A percentile compares a stretch with the other conserved stretches of the same genome.
Evolutionary conservation across 2,329 filamentous ascomycete genomes (phyloP).

Genomic region (Beauveria rudraprayagi): DNA sequence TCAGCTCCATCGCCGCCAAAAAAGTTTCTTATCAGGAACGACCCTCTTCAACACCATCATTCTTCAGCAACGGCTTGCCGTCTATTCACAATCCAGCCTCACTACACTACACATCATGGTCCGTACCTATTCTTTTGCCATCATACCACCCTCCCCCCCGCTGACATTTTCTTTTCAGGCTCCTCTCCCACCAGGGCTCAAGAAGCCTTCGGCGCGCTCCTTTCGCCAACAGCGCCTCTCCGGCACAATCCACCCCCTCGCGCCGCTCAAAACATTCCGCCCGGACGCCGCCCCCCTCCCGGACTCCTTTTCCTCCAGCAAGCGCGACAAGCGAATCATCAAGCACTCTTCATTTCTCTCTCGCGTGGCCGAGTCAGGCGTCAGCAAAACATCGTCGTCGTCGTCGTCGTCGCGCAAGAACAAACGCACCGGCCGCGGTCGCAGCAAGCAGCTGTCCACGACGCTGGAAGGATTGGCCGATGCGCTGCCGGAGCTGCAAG

Average conservation of each 20-base stretch:
- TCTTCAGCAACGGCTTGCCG: too few relatives aligned
- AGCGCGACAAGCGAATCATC: constrained; percentile 75
- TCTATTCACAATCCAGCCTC: not conserved
- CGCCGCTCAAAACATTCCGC: constrained; percentile 45
- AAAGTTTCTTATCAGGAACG: constrained; percentile 8
- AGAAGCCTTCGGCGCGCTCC: constrained; percentile 49
- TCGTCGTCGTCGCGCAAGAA: not conserved
- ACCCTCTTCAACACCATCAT: not conserved
- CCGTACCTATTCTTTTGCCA: not conserved
- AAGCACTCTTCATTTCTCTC: constrained; percentile 75
- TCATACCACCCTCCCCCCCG: not conserved
- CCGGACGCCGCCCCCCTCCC: constrained; percentile 39
- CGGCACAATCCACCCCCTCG: constrained; percentile 39
- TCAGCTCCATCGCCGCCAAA: not conserved
- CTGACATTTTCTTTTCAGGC: constrained; percentile 15
- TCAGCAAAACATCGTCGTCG: constrained; percentile 8
- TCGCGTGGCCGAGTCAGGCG: constrained; percentile 55
- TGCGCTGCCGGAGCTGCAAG: constrained; percentile 60
- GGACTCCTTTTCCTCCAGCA: constrained; percentile 59
- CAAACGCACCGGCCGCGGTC: constrained; percentile 37
- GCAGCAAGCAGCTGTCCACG: constrained; percentile 69
- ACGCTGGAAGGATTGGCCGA: constrained; percentile 70
- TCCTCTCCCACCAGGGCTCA: constrained; percentile 30
- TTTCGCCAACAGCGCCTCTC: constrained; percentile 46
- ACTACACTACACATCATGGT: not conserved